These are phyloP conservation scores for Neoboletus subvelutipes DNA, from an alignment of 768 basidiomycete genomes.

Conservation along the genomic window DNA sequence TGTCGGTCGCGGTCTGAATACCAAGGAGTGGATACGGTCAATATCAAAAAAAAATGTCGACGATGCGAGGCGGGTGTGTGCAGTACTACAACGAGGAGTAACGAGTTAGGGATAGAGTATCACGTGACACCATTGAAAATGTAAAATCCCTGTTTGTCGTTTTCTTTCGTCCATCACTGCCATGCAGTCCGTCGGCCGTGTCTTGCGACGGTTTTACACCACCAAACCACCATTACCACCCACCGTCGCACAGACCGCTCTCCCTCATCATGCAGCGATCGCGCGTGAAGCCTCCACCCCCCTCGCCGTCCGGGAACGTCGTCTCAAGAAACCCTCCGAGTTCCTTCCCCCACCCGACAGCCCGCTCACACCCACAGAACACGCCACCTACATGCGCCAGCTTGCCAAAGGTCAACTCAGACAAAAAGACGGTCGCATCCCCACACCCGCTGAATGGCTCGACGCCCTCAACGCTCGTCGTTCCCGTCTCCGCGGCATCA, in stretches of 20 bases:
- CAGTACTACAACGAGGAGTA: too few relatives aligned
- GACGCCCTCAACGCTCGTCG: constrained; percentile 54
- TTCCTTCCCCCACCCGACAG: constrained; percentile 35
- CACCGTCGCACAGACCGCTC: constrained; percentile 43
- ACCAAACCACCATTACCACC: constrained; percentile 17
- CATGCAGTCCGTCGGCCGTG: constrained; percentile 33
- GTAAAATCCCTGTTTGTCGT: neutral
- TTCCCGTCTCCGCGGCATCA: constrained; percentile 67
- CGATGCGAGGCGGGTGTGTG: too few relatives aligned
- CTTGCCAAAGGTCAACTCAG: constrained; percentile 52
- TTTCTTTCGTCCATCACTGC: neutral
- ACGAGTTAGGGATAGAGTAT: too few relatives aligned
- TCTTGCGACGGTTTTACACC: constrained; percentile 42
- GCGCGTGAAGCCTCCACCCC: constrained; percentile 73
- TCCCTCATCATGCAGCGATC: constrained; percentile 39
- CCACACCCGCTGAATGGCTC: constrained; percentile 61
- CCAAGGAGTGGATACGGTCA: constrained; percentile 6
- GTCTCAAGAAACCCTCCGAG: constrained; percentile 49
- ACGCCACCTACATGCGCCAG: constrained; percentile 58
- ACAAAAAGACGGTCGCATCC: constrained; percentile 32
- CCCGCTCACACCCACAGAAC: constrained; percentile 67
- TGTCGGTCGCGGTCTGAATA: constrained; percentile 18
- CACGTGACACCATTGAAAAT: neutral
- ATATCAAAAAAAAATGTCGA: neutral
- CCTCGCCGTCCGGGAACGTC: constrained; percentile 69